phyloP scores from a whole-genome alignment of 148 eudicot species.

The Pouteria glomerata region DNA sequence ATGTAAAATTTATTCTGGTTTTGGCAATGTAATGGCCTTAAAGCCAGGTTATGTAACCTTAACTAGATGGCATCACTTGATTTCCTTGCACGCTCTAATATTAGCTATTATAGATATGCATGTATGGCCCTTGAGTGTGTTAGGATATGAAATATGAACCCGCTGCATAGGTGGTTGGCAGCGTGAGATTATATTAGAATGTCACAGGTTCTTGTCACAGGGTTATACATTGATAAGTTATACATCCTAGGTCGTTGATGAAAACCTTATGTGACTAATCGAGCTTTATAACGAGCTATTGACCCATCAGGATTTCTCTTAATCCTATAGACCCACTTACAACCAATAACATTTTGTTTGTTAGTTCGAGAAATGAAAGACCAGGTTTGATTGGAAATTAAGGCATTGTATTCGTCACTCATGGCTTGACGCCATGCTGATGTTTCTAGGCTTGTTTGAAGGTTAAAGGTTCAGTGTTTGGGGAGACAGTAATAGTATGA shows the following conservation, averaged over 20 bases:
- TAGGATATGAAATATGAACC: too few relatives aligned
- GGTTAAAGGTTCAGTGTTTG: neutral
- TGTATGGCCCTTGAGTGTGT: too few relatives aligned
- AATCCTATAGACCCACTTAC: neutral
- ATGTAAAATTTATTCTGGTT: too few relatives aligned
- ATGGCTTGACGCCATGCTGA: neutral
- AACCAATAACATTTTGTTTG: neutral
- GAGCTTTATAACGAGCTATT: neutral
- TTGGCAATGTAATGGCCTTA: too few relatives aligned
- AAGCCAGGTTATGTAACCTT: too few relatives aligned
- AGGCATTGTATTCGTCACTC: neutral
- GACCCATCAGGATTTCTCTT: neutral
- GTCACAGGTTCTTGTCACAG: too few relatives aligned
- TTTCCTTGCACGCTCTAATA: too few relatives aligned
- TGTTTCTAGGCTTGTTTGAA: neutral
- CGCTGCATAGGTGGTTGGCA: too few relatives aligned
- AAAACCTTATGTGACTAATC: neutral
- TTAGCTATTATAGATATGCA: too few relatives aligned
- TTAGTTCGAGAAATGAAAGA: neutral
- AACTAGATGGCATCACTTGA: too few relatives aligned
- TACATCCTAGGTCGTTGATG: neutral
- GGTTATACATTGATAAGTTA: too few relatives aligned
- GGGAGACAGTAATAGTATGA: neutral
- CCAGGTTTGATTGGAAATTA: neutral
- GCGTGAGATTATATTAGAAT: too few relatives aligned